A percentile compares a stretch with the other conserved stretches of the same genome.
phyloP scores from a whole-genome alignment of 768 basidiomycete species.

The Mycena vitilis region DNA sequence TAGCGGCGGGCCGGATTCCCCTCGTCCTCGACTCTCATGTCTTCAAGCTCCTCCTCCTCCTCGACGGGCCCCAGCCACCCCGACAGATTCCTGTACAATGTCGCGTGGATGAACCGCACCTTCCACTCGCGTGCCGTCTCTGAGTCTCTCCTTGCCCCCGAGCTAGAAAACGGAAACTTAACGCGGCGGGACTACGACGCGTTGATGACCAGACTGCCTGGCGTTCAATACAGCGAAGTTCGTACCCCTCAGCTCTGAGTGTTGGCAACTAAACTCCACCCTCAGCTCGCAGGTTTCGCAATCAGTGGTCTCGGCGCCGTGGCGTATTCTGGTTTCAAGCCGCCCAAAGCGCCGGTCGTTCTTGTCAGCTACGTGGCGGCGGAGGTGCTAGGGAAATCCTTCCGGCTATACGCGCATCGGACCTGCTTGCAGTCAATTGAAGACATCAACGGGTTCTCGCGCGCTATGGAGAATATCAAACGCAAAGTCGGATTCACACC shows the following conservation, averaged over 20 bases:
- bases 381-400: neutral
- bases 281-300: conserved; percentile 10
- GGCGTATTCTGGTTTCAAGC: conserved; percentile 2
- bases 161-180: conserved; percentile 30
- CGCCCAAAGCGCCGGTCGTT: neutral
- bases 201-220: conserved; percentile 7
- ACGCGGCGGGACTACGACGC: conserved; percentile 27
- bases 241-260: neutral
- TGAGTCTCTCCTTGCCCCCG: conserved; percentile 28
- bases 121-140: conserved; percentile 6
- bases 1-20: too few relatives aligned
- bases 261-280: neutral
- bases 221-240: conserved; percentile 14
- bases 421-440: conserved; percentile 17
- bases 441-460: conserved; percentile 29
- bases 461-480: conserved; percentile 33
- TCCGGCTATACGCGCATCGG: conserved; percentile 12
- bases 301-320: neutral
- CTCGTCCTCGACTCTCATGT: neutral
- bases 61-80: neutral
- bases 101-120: conserved; percentile 27
- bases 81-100: conserved; percentile 18
- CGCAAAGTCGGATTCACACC: conserved; percentile 26
- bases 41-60: neutral
- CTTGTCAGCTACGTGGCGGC: conserved; percentile 9